Evolutionary conservation across 192 early-diverging fungal species (phyloP), one percentile per base, ranked within the genome.

Genomic region (Coemansia sp.): DNA sequence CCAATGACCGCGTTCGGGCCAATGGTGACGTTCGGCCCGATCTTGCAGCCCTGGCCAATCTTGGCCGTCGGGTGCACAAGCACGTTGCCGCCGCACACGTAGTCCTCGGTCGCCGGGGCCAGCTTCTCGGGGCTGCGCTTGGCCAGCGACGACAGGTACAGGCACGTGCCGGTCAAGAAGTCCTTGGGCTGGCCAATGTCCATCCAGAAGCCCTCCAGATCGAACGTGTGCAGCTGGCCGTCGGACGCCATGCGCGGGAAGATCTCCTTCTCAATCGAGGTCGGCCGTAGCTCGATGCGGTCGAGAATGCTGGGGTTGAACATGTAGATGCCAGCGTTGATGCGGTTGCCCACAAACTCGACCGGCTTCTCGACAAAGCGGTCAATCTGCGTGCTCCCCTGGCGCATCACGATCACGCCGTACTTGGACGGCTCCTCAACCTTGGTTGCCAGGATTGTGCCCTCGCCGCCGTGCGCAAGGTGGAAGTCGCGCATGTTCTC

Each of bases 161-260:
- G 83, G 54, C 92, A 92, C 22, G 92, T 93, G 23, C 97, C 97
- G 4, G 89, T 94, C 67, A 99, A 82, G 73, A 89, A 99, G 76
- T 99, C 97, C 77, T 95, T 96, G 53, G 97, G 97, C 76, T 99
- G 97, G 32, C 97, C 97, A 57, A 99, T 95, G 73, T 99, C 97
- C 88, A 95, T 95, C 97, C 97, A 99, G 86, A 91, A 98, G 61
- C 95, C 95, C 40, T 92, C 89, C 48, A 99, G 85, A 29, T 92
- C 91, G 69, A 95, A 95, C 21, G 91, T 86, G 83, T 97, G 93
- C 47, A 99, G 86, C 77, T 95, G 85, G 25, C 60, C 56, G 64
- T 95, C 97, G 6, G 67, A 54, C 10, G 95, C 95, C 88, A 99
- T 96, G 54, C 58, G 54, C 22, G 97, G 97, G 87, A 99, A 99